phyloP scores from a whole-genome alignment of 2,329 filamentous ascomycete genomes.

The Cyphellophora europaea region DNA sequence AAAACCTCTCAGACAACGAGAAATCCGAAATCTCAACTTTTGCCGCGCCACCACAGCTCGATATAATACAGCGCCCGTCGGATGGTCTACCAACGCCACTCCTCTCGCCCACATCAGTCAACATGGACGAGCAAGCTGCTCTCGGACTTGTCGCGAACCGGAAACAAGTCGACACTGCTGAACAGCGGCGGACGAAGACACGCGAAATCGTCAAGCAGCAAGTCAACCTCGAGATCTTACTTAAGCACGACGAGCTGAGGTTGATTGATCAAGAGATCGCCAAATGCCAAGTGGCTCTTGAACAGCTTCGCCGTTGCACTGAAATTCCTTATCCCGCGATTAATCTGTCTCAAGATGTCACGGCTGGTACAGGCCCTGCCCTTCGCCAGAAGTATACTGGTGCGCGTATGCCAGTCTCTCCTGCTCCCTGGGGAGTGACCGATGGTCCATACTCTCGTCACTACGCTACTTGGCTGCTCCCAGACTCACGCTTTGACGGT shows the following conservation, averaged over 20 bases:
- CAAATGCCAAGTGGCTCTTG: slow-evolving; percentile 86
- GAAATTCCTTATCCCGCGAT: slow-evolving; percentile 80
- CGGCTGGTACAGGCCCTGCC: slow-evolving; percentile 63
- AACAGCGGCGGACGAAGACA: slow-evolving; percentile 3
- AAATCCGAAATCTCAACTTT: too few species aligned
- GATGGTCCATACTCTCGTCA: slow-evolving; percentile 91
- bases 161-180: too few species aligned
- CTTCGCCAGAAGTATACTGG: slow-evolving; percentile 10
- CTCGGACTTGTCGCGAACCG: too few species aligned
- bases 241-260: slow-evolving; percentile 90
- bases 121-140: too few species aligned
- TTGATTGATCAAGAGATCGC: slow-evolving; percentile 93
- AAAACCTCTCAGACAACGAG: too few species aligned
- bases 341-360: slow-evolving; percentile 59
- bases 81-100: not conserved
- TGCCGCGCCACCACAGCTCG: too few species aligned
- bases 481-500: slow-evolving; percentile 78
- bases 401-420: slow-evolving; percentile 51
- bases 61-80: not conserved
- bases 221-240: slow-evolving; percentile 79
- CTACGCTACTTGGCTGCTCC: slow-evolving; percentile 91
- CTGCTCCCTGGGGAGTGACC: slow-evolving; percentile 79
- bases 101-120: not conserved
- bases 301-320: slow-evolving; percentile 86
- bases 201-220: slow-evolving; percentile 73